phyloP scores from a whole-genome alignment of 2,329 filamentous ascomycete genomes.

The Alternaria conjuncta region DNA sequence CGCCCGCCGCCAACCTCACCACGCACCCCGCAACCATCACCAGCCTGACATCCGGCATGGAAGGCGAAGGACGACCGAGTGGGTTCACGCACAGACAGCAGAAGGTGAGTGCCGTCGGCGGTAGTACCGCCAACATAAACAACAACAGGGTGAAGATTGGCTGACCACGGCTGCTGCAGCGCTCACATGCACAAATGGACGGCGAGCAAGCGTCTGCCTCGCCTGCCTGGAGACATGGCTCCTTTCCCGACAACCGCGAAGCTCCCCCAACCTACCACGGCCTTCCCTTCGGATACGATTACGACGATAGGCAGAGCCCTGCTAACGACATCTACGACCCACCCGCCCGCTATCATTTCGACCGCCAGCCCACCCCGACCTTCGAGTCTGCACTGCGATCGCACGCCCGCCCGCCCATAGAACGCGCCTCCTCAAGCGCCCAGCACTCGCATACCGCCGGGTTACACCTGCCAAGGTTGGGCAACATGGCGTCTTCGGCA shows the following conservation, averaged over 20 bases:
- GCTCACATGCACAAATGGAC: slow-evolving; percentile 45
- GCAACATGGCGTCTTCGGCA: slow-evolving; percentile 37
- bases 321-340: background rate
- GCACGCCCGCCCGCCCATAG: slow-evolving; percentile 1
- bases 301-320: background rate
- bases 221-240: slow-evolving; percentile 30
- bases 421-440: slow-evolving; percentile 6
- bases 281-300: slow-evolving; percentile 3
- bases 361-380: background rate
- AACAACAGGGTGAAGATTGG: background rate
- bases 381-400: slow-evolving; percentile 6
- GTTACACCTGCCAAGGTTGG: slow-evolving; percentile 27
- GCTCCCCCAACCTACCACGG: background rate
- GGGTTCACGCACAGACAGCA: slow-evolving; percentile 43
- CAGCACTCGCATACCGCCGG: slow-evolving; percentile 1
- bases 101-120: slow-evolving; percentile 36
- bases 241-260: slow-evolving; percentile 7
- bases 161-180: slow-evolving; percentile 32
- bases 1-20: background rate
- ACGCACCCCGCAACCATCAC: slow-evolving; percentile 2
- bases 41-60: slow-evolving; percentile 10
- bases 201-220: slow-evolving; percentile 31
- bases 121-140: slow-evolving; percentile 4
- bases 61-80: slow-evolving; percentile 41
- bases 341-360: background rate